phyloP scores from a whole-genome alignment of 2,329 filamentous ascomycete species.

The Botryotinia calthae region DNA sequence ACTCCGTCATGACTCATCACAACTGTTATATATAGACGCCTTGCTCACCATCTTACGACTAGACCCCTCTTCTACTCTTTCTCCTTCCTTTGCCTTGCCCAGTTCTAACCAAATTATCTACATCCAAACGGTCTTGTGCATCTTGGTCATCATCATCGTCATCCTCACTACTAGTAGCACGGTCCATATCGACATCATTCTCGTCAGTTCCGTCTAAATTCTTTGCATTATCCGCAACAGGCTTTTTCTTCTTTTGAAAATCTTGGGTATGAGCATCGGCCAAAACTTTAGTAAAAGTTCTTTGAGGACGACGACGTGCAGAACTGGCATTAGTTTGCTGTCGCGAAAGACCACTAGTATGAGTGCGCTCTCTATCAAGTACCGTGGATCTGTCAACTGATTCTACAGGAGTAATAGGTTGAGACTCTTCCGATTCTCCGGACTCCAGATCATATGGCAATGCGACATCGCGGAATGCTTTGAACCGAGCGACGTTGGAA shows the following conservation, averaged over 20 bases:
- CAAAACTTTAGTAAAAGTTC: conserved; percentile 61
- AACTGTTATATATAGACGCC: neutral
- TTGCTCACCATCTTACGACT: too few relatives aligned
- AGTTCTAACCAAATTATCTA: conserved; percentile 25
- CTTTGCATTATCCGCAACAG: conserved; percentile 6
- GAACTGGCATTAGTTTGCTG: conserved; percentile 20
- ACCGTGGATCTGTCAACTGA: conserved; percentile 16
- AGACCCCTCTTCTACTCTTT: neutral
- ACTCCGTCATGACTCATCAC: neutral
- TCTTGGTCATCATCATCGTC: conserved; percentile 32
- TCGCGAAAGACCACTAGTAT: conserved; percentile 30
- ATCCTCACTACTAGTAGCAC: conserved; percentile 18
- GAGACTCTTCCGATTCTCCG: conserved; percentile 24
- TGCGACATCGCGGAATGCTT: conserved; percentile 82
- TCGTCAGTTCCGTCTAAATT: conserved; percentile 14
- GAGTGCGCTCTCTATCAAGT: conserved; percentile 27
- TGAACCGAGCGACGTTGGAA: conserved; percentile 84
- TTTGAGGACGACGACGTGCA: conserved; percentile 23
- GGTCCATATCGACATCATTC: conserved; percentile 24
- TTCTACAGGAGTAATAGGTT: neutral
- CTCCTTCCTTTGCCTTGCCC: neutral
- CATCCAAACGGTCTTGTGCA: conserved; percentile 31
- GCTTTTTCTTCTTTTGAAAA: conserved; percentile 74
- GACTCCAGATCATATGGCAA: conserved; percentile 62
- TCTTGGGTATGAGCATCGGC: conserved; percentile 85